Evolutionary conservation across 768 basidiomycete species (phyloP).

Genomic region (Tricholoma flavovirens): DNA sequence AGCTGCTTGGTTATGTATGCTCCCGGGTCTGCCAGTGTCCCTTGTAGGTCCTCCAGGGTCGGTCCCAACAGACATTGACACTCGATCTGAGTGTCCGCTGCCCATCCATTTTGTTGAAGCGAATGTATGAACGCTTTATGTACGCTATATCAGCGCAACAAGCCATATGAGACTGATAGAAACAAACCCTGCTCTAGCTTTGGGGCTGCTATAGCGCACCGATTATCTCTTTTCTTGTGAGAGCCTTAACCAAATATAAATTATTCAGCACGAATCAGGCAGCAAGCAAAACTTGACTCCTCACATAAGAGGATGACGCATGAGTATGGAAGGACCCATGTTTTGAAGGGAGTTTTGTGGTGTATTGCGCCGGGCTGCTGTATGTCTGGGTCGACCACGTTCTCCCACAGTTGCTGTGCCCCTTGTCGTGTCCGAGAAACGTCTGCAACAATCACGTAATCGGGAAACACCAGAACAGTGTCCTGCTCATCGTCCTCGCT

Average conservation of each 20-base stretch:
- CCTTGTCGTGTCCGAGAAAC: conserved; percentile 59
- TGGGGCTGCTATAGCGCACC: conserved; percentile 84
- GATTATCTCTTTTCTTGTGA: conserved; percentile 88
- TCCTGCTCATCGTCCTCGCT: conserved; percentile 60
- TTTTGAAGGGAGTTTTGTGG: conserved; percentile 46
- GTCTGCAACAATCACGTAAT: conserved; percentile 79
- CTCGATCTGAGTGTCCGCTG: conserved; percentile 69
- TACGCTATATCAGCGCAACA: conserved; percentile 2
- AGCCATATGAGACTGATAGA: background rate
- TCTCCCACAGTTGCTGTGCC: conserved; percentile 64
- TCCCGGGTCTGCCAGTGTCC: conserved; percentile 49
- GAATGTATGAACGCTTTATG: conserved; percentile 53
- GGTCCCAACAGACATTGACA: conserved; percentile 44
- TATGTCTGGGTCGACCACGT: conserved; percentile 54
- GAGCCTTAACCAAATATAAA: conserved; percentile 54
- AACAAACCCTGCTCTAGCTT: conserved; percentile 70
- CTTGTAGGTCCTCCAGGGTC: conserved; percentile 56
- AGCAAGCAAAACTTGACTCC: conserved; percentile 22
- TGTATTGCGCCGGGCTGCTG: conserved; percentile 40
- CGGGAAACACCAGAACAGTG: conserved; percentile 86
- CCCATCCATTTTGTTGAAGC: conserved; percentile 67
- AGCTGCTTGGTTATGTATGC: conserved; percentile 46
- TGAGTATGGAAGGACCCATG: conserved; percentile 84
- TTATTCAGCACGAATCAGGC: conserved; percentile 11
- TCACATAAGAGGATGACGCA: conserved; percentile 87